Evolutionary conservation across 2,329 filamentous ascomycete genomes (phyloP).

Genomic region (Neonectria ditissima): DNA sequence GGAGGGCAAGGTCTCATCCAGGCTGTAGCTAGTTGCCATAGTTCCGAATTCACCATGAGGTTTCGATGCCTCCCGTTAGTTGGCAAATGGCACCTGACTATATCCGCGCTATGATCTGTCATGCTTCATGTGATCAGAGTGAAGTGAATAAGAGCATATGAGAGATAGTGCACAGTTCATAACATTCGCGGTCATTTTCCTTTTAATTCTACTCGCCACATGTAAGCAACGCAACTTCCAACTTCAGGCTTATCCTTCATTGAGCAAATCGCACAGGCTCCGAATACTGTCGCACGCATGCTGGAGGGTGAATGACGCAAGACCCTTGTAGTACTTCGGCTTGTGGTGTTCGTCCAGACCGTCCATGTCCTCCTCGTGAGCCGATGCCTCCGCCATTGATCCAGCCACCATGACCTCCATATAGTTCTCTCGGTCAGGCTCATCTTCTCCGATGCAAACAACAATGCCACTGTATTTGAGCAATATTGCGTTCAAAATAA

Average conservation of each 20-base stretch:
- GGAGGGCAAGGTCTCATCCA: background rate
- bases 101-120: too few species aligned
- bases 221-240: background rate
- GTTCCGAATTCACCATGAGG: background rate
- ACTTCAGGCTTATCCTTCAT: background rate
- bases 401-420: background rate
- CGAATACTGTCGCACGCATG: background rate
- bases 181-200: too few species aligned
- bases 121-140: too few species aligned
- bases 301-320: background rate
- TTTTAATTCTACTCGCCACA: too few species aligned
- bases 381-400: conserved; percentile 8
- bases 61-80: too few species aligned
- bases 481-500: conserved; percentile 50
- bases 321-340: conserved; percentile 12
- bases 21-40: background rate
- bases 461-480: conserved; percentile 44
- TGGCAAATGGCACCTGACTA: too few species aligned
- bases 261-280: background rate
- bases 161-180: too few species aligned
- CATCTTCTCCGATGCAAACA: conserved; percentile 22
- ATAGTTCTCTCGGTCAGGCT: conserved; percentile 17
- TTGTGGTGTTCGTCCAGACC: background rate
- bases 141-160: too few species aligned
- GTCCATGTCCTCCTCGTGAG: background rate